These are phyloP conservation scores for Coemansia sp. DNA, from an alignment of 192 early-diverging fungal species.

Conservation along the genomic window DNA sequence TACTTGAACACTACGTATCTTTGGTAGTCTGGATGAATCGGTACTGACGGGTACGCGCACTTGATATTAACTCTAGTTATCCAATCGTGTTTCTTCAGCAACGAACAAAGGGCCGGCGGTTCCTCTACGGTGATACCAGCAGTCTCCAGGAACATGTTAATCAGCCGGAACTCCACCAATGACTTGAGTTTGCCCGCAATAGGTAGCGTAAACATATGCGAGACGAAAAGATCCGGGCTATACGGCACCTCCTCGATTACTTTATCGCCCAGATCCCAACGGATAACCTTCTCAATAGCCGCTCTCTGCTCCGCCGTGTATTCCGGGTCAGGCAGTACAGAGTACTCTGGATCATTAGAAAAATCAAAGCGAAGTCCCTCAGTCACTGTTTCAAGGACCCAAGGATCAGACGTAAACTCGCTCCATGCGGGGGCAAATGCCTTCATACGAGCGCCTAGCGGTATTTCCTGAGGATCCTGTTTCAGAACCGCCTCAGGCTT, in stretches of 20 bases:
- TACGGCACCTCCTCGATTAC: conserved; percentile 51
- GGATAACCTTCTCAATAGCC: conserved; percentile 50
- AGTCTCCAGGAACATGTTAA: conserved; percentile 50
- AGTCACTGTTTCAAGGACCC: conserved; percentile 36
- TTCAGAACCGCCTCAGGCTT: background rate
- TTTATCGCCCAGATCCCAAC: conserved; percentile 53
- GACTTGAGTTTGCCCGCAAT: conserved; percentile 45
- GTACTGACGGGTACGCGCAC: conserved; percentile 56
- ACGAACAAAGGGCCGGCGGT: conserved; percentile 36
- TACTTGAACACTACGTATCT: conserved; percentile 49
- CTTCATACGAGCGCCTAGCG: conserved; percentile 46
- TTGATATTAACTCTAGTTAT: conserved; percentile 52
- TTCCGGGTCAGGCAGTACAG: conserved; percentile 19
- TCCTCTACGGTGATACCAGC: conserved; percentile 28
- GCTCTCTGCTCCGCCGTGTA: conserved; percentile 47
- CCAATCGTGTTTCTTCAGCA: conserved; percentile 38
- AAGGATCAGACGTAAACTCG: conserved; percentile 19
- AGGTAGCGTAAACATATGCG: conserved; percentile 53
- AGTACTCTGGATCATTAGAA: conserved; percentile 24
- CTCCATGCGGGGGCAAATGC: conserved; percentile 34
- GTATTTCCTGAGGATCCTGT: conserved; percentile 19
- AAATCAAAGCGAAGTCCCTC: conserved; percentile 50
- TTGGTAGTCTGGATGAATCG: conserved; percentile 45
- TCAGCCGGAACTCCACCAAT: conserved; percentile 44
- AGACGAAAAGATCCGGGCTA: conserved; percentile 36